Base-by-base conservation (phyloP, 208 protist genomes). In the Acanthamoeba castellanii region DNA sequence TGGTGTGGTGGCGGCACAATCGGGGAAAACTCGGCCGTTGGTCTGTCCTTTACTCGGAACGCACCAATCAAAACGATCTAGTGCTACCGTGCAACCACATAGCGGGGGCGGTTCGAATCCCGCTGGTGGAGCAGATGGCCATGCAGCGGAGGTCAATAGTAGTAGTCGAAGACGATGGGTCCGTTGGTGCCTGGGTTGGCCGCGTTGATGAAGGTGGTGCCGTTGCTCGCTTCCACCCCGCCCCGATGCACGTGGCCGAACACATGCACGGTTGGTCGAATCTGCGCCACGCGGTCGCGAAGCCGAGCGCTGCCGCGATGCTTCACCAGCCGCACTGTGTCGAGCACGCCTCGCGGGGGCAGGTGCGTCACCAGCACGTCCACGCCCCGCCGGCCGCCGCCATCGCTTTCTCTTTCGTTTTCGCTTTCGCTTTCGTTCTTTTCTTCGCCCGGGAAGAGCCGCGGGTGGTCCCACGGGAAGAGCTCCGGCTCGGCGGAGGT, bases 361-460 rank as follows among this genome's bases (percentile, higher is more conserved):
- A 94, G 7, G 57, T 94, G 92, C 27, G 92, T 94, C n/a, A 94
- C 66, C 3, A 94, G 72, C 59, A 94, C 61, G 27, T 94, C 70
- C 8, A 90, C 42, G 50, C 30, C 68, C n/a, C n/a, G n/a, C 3
- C 30, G 16, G 25, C 3, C 25, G 78, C 6, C 3, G 64, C 45
- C 61, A 37, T 5, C 9, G 42, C 9, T 30, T 50, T 64, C n/a
- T 6, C 5, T 81, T 3, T 37, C 11, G 42, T 76, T 25, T 6
- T 45, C 68, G n/a, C n/a, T n/a, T n/a, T n/a, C n/a, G n/a, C n/a
- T n/a, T n/a, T n/a, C n/a, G n/a, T 92, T 27, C 9, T 57, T 68
- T 47, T 74, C 57, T 2, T 8, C 13, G 32, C 9, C 55, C 8
- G 2, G 47, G 47, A 52, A 2, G 11, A 87, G 55, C 50, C 25